Evolutionary conservation across 768 basidiomycete species (phyloP).

Genomic region (Mycena epipterygia): DNA sequence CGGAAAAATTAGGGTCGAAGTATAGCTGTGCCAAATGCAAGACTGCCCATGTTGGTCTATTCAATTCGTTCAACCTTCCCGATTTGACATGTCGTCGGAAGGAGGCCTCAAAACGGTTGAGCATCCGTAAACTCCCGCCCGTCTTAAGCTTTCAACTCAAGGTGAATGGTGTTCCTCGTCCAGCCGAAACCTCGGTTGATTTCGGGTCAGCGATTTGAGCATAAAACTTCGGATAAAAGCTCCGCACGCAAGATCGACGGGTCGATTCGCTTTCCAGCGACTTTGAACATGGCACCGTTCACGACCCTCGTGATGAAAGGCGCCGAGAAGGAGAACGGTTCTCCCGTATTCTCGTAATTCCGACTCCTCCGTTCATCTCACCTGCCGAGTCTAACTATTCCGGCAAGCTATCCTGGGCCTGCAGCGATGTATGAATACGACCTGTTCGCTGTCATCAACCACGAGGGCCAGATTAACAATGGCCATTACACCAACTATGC

Average conservation of each 20-base stretch:
- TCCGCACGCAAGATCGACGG: conserved; percentile 89
- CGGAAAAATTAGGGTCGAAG: conserved; percentile 86
- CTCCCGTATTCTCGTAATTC: conserved; percentile 42
- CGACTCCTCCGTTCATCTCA: no score
- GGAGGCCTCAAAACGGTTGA: conserved; percentile 88
- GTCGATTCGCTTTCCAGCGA: conserved; percentile 84
- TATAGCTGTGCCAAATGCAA: conserved; percentile 90
- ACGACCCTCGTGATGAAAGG: conserved; percentile 74
- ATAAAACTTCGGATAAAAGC: conserved; percentile 77
- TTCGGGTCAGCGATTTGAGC: conserved; percentile 85
- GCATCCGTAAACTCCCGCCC: conserved; percentile 87
- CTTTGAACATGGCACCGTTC: conserved; percentile 90
- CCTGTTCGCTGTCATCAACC: conserved; percentile 93
- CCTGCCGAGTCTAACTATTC: neutral
- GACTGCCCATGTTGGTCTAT: conserved; percentile 66
- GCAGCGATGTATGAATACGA: conserved; percentile 89
- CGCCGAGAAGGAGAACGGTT: conserved; percentile 58
- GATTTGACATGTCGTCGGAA: conserved; percentile 44
- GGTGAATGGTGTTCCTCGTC: conserved; percentile 56
- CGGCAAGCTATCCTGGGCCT: conserved; percentile 63
- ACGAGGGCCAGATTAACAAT: conserved; percentile 94
- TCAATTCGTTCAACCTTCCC: neutral
- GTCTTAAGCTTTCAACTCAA: conserved; percentile 97
- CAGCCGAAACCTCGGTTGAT: neutral
- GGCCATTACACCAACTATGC: conserved; percentile 95